A percentile compares a stretch with the other conserved stretches of the same genome.
Evolutionary conservation across 805 yeast species (phyloP).

Genomic region (Komagataella pseudopastoris): DNA sequence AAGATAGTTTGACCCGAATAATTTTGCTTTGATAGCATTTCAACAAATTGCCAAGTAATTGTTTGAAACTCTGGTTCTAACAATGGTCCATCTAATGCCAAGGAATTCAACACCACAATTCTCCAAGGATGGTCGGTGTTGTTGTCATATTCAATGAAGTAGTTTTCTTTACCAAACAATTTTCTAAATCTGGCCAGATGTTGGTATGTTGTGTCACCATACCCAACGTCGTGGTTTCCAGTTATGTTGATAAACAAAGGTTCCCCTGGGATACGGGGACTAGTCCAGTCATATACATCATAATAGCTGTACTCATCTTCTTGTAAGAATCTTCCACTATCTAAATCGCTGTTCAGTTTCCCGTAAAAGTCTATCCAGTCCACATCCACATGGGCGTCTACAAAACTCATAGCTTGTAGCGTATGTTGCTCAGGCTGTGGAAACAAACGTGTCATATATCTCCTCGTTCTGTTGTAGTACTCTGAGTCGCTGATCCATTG

Average conservation of each 20-base stretch:
- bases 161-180: slow-evolving; percentile 79
- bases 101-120: slow-evolving; percentile 73
- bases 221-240: slow-evolving; percentile 95
- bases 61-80: slow-evolving; percentile 55
- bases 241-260: slow-evolving; percentile 73
- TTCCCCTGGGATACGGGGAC: slow-evolving; percentile 26
- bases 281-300: slow-evolving; percentile 58
- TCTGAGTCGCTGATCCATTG: slow-evolving; percentile 93
- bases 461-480: slow-evolving; percentile 62
- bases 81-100: slow-evolving; percentile 85
- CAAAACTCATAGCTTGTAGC: slow-evolving; percentile 31
- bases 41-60: slow-evolving; percentile 63
- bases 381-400: slow-evolving; percentile 33
- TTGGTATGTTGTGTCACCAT: slow-evolving; percentile 90
- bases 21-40: slow-evolving; percentile 35
- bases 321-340: slow-evolving; percentile 16
- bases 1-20: slow-evolving; percentile 73
- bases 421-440: slow-evolving; percentile 42
- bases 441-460: slow-evolving; percentile 62
- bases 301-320: slow-evolving; percentile 30
- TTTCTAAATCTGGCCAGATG: slow-evolving; percentile 69
- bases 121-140: slow-evolving; percentile 69
- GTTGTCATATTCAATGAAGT: slow-evolving; percentile 54
- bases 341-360: slow-evolving; percentile 14
- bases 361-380: slow-evolving; percentile 38